Percentiles rank a stretch among this genome's conserved stretches.
Conservation (phyloP, 495 filamentous ascomycete genomes). For the Trichoderma gamsii region DNA sequence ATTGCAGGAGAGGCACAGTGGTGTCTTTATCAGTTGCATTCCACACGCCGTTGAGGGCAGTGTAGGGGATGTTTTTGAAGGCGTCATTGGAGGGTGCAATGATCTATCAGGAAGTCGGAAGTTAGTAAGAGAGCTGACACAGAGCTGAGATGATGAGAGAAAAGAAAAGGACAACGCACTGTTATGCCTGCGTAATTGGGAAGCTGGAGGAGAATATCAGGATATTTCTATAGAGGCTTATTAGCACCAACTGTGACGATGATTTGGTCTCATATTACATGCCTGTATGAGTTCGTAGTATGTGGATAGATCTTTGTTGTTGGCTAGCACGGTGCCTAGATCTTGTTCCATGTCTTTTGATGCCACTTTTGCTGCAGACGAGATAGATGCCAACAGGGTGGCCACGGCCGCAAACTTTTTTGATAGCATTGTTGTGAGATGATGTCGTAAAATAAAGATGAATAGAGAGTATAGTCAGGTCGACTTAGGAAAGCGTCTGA, state of each 20-base stretch:
- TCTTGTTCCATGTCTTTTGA: slow-evolving; percentile 9
- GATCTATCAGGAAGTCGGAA: slow-evolving; percentile 25
- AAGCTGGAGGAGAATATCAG: slow-evolving; percentile 30
- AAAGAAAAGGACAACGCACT: slow-evolving; percentile 20
- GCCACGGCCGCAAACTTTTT: background rate
- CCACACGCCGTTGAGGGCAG: slow-evolving; percentile 8
- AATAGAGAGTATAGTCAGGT: background rate
- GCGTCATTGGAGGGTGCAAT: slow-evolving; percentile 57
- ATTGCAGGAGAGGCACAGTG: slow-evolving; percentile 40
- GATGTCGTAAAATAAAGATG: background rate
- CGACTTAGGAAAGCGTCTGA: background rate
- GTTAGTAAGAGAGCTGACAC: background rate
- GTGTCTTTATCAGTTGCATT: slow-evolving; percentile 28
- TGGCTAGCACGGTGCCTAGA: slow-evolving; percentile 25
- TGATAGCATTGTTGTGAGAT: slow-evolving; percentile 5
- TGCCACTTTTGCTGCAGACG: background rate
- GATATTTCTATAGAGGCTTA: slow-evolving; percentile 26
- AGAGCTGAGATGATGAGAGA: background rate
- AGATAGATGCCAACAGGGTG: background rate
- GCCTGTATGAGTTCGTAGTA: slow-evolving; percentile 32
- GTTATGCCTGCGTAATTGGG: slow-evolving; percentile 30
- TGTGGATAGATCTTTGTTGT: slow-evolving; percentile 27
- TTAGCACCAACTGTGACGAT: background rate
- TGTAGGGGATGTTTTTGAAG: slow-evolving; percentile 27
- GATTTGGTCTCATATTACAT: background rate